Evolutionary conservation across 495 filamentous ascomycete species (phyloP), one percentile per base, ranked within the genome.

Genomic region (Aspergillus homomorphus): DNA sequence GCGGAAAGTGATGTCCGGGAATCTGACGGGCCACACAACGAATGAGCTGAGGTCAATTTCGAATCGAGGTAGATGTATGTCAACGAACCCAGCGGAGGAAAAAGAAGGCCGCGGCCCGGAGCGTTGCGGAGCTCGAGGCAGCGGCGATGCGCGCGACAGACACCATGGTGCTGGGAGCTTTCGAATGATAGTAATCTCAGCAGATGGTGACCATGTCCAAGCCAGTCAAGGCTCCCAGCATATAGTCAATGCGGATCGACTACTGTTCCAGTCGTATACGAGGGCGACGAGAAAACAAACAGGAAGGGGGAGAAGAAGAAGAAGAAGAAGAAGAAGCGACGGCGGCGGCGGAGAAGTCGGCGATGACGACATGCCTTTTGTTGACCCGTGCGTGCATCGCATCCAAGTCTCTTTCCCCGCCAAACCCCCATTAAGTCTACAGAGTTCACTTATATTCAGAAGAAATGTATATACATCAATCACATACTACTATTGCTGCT

Each of bases 11-110:
- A 73, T 80, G 79, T 45, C 82, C 84, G 12, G 86, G 87, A 54
- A 88, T 85, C 86, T 89, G 24, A 58, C 62, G 14, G 21, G 20
- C 59, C 42, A 44, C 33, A 7, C 33, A 38, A 9, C 33, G 44
- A 38, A 20, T 63, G 49, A 56, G 56, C 28, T 20, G n/a, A 28
- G 26, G 19, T 54, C 53, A 42, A 30, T 16, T 51, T 28, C 50
- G 70, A 56, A 71, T 64, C 41, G 56, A 53, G 0, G 49, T 4
- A 14, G 21, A 14, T 22, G 16, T 7, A n/a, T 24, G 22, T 26
- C 45, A 15, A 53, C 77, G 62, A 78, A 96, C 91, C 91, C 91
- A 96, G 85, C 94, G 80, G 22, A 97, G 74, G 68, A 97, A 96
- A 56, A 92, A 62, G 66, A 87, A 94, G 54, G 82, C 76, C 14